Percentiles rank a stretch among this genome's conserved stretches.
phyloP scores from a whole-genome alignment of 1,139 yeast species.

The Scheffersomyces lignicola region DNA sequence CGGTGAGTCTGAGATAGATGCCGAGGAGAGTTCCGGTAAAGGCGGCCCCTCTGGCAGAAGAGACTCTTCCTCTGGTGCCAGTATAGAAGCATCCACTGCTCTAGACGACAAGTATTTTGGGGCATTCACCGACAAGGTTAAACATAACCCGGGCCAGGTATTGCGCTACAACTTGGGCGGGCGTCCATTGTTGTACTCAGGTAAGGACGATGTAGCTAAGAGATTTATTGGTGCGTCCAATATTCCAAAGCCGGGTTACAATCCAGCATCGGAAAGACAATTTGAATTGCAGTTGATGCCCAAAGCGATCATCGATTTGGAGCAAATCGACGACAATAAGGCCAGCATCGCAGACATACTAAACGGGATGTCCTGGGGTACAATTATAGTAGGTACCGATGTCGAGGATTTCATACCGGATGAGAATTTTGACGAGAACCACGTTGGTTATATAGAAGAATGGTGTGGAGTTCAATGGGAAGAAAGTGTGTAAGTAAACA shows the following conservation, averaged over 20 bases:
- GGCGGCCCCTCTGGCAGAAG: constrained; percentile 8
- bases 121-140: constrained; percentile 69
- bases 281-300: constrained; percentile 96
- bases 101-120: constrained; percentile 79
- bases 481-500: constrained; percentile 37
- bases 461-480: constrained; percentile 98
- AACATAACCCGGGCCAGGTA: constrained; percentile 83
- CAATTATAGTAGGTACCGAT: constrained; percentile 83
- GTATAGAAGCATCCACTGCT: constrained; percentile 43
- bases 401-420: constrained; percentile 65
- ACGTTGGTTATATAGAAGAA: constrained; percentile 85
- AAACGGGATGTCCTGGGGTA: constrained; percentile 98
- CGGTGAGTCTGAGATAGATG: constrained; percentile 23
- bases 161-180: constrained; percentile 80
- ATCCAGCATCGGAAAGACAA: constrained; percentile 62
- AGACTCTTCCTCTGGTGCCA: constrained; percentile 21
- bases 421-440: constrained; percentile 53
- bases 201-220: constrained; percentile 55
- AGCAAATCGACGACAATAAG: constrained; percentile 34
- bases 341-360: constrained; percentile 42
- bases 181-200: constrained; percentile 69
- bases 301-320: constrained; percentile 80
- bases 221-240: constrained; percentile 33
- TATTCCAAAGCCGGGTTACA: constrained; percentile 54
- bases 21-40: constrained; percentile 3